phyloP scores from a whole-genome alignment of 75 land plant species.

The Chamaecyparis obtusa region DNA sequence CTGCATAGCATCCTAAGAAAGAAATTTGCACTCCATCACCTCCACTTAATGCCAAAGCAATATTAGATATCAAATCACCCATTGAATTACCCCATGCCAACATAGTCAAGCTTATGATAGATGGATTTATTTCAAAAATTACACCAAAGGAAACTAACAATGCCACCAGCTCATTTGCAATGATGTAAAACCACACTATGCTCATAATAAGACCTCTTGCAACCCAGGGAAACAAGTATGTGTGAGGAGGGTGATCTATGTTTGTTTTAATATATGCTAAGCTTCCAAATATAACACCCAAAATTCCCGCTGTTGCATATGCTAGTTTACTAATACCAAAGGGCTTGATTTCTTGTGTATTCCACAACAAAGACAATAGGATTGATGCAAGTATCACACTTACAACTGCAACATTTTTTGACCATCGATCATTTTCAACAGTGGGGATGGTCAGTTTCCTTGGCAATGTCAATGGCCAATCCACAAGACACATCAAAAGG shows the following conservation, averaged over 20 bases:
- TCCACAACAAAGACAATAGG: too few relatives aligned
- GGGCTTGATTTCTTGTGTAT: too few relatives aligned
- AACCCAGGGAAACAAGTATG: slow-evolving; percentile 80
- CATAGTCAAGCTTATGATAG: slow-evolving; percentile 83
- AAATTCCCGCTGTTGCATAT: slow-evolving; percentile 48
- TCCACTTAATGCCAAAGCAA: slow-evolving; percentile 73
- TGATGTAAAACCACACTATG: slow-evolving; percentile 86
- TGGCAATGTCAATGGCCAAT: too few relatives aligned
- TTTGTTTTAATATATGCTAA: slow-evolving; percentile 54
- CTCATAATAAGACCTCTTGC: slow-evolving; percentile 87
- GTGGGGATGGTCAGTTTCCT: too few relatives aligned
- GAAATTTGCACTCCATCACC: slow-evolving; percentile 90
- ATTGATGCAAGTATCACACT: too few relatives aligned
- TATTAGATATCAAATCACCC: slow-evolving; percentile 89
- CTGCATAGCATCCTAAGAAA: slow-evolving; percentile 91
- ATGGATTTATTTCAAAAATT: slow-evolving; percentile 73
- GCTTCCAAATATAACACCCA: slow-evolving; percentile 44
- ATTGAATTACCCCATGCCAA: slow-evolving; percentile 98
- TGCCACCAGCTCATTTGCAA: slow-evolving; percentile 92
- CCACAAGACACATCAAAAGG: too few relatives aligned
- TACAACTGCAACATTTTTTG: too few relatives aligned
- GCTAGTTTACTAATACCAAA: too few relatives aligned
- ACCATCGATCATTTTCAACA: too few relatives aligned
- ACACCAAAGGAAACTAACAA: slow-evolving; percentile 68
- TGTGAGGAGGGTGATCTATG: slow-evolving; percentile 65